A percentile compares a stretch with the other conserved stretches of the same genome.
Evolutionary conservation across 192 early-diverging fungal species (phyloP).

Genomic region (Podila epicladia): DNA sequence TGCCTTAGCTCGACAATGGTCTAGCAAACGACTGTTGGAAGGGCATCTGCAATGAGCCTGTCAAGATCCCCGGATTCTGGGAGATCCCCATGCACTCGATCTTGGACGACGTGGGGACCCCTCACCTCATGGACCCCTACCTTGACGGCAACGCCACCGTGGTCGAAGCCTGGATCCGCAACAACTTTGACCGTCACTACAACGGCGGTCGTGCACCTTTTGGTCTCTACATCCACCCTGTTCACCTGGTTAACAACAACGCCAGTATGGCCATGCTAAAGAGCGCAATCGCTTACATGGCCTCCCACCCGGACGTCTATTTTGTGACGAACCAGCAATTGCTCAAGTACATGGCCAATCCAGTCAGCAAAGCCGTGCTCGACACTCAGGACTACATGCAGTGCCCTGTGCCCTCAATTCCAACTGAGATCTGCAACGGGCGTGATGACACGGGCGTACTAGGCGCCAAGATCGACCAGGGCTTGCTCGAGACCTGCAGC

Average conservation of each 20-base stretch:
- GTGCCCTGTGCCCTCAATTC: constrained; percentile 58
- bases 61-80: constrained; percentile 61
- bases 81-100: constrained; percentile 65
- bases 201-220: constrained; percentile 56
- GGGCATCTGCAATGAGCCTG: constrained; percentile 42
- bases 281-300: constrained; percentile 59
- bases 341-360: constrained; percentile 75
- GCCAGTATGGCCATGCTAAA: constrained; percentile 30
- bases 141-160: constrained; percentile 51
- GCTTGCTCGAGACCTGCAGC: constrained; percentile 49
- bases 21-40: constrained; percentile 60
- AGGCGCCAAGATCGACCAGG: constrained; percentile 28
- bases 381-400: constrained; percentile 66
- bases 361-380: constrained; percentile 66
- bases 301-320: constrained; percentile 68
- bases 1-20: constrained; percentile 54
- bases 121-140: constrained; percentile 53
- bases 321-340: constrained; percentile 71
- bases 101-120: not conserved
- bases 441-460: constrained; percentile 39
- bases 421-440: constrained; percentile 72
- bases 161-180: constrained; percentile 53
- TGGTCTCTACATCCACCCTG: constrained; percentile 41
- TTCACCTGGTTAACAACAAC: constrained; percentile 38
- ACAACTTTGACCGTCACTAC: constrained; percentile 59